Evolutionary conservation across 2,329 filamentous ascomycete genomes (phyloP), one percentile per base, ranked within the genome.

Genomic region (Herpotrichia juniperi): DNA sequence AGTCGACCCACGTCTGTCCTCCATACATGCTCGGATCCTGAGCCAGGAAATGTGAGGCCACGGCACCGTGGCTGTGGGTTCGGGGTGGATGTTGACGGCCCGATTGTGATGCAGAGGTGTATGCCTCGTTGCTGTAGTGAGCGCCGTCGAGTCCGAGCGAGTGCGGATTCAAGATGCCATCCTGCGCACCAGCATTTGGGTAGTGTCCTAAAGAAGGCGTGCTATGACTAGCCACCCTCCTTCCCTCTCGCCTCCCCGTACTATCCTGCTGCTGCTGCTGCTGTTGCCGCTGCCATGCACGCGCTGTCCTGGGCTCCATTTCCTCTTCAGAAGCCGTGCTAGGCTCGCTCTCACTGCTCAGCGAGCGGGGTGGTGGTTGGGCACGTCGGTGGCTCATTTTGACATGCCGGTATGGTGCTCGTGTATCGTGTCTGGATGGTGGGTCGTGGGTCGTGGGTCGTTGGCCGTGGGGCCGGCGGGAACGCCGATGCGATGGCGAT

Each of bases 1-100:
- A 73, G 58, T 72, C 69, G 32, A 66, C 57, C 71, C 71, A 73
- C 31, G 71, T 71, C 54, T 73, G 66, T 26, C 68, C 63, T 14
- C 61, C 63, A 30, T 55, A 57, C 14, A 46, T 48, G 17, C 59
- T 46, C 8, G 39, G 49, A 2, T 56, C 53, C 34, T 67, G 67
- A 1, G 64, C 60, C 10, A 64, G 58, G 45, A 64, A 66, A 48
- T 67, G 67, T 14, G 66, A 68, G 9, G 66, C 64, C 7, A 66
- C 59, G 12, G 61, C 60, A 4, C 66, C 66, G 48, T 66, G 61
- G 25, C 54, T 55, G 34, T 42, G 51, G 19, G 43, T 53, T 12
- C 42, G 53, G 34, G 35, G 45, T 21, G 30, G 44, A 45, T 24
- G 37, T n/a, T n/a, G n/a, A 25, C 10, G n/a, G 16, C 16, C 4